These are phyloP conservation scores for Brassica carinata DNA, from an alignment of 345 rosid species.

Conservation along the genomic window DNA sequence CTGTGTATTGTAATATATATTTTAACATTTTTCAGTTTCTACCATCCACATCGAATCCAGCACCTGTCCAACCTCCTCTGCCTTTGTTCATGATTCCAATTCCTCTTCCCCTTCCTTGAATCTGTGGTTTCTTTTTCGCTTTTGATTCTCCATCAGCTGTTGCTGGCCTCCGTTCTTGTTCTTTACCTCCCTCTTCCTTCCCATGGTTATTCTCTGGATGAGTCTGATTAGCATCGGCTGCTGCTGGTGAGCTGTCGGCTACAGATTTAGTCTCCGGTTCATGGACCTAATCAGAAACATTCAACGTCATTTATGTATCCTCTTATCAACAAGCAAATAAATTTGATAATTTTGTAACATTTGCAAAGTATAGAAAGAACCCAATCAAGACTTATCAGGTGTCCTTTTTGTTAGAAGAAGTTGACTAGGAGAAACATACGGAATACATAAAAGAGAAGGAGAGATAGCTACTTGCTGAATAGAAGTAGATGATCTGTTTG, in stretches of 20 bases:
- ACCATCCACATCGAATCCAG: constrained; percentile 78
- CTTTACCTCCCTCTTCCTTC: constrained; percentile 39
- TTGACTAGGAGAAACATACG: constrained; percentile 3
- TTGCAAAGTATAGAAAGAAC: constrained; percentile 14
- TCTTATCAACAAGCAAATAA: constrained; percentile 1
- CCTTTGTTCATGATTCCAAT: constrained; percentile 58
- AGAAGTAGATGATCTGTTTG: background rate
- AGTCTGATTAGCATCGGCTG: constrained; percentile 38
- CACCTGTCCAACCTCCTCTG: constrained; percentile 85
- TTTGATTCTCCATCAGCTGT: constrained; percentile 58
- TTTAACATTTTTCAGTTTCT: constrained; percentile 35
- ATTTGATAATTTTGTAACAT: background rate
- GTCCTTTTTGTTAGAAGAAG: background rate
- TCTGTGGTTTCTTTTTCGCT: constrained; percentile 57
- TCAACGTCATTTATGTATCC: constrained; percentile 31
- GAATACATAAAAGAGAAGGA: constrained; percentile 2
- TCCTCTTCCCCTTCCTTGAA: constrained; percentile 71
- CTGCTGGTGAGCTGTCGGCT: constrained; percentile 42
- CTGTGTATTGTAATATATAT: constrained; percentile 24
- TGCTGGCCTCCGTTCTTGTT: constrained; percentile 46
- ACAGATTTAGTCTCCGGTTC: constrained; percentile 42
- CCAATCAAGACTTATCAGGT: background rate
- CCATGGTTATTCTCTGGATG: constrained; percentile 39
- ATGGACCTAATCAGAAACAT: constrained; percentile 46
- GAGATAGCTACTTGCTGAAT: constrained; percentile 47